Evolutionary conservation across 805 yeast genomes (phyloP).

Genomic region (Saccharomycopsis amapae): DNA sequence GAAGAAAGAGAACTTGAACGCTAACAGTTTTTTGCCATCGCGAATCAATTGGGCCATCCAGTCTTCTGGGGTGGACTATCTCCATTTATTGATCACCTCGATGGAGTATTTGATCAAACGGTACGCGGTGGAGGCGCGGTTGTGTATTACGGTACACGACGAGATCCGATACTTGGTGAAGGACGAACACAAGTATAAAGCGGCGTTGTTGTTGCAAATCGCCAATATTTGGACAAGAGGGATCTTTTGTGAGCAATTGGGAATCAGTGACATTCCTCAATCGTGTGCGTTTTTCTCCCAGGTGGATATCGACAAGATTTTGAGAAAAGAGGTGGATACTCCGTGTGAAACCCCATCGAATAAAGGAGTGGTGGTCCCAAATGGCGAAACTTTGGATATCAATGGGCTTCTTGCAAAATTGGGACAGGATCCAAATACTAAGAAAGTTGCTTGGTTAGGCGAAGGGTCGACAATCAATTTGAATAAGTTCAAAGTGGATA

Average conservation of each 20-base stretch:
- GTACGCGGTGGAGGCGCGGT: conserved; percentile 65
- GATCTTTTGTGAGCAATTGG: conserved; percentile 87
- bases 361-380: conserved; percentile 50
- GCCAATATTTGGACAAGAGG: conserved; percentile 95
- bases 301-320: conserved; percentile 80
- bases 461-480: conserved; percentile 10
- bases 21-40: conserved; percentile 71
- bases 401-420: conserved; percentile 37
- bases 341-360: conserved; percentile 91
- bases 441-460: conserved; percentile 4
- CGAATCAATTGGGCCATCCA: conserved; percentile 97
- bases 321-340: conserved; percentile 89
- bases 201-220: conserved; percentile 79
- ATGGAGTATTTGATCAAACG: conserved; percentile 74
- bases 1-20: conserved; percentile 53
- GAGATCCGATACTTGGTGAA: conserved; percentile 79
- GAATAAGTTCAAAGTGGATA: conserved; percentile 7
- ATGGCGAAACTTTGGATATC: conserved; percentile 75
- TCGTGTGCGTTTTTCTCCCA: conserved; percentile 93
- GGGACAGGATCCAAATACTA: neutral
- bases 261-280: conserved; percentile 84
- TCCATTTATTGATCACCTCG: conserved; percentile 75
- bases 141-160: conserved; percentile 88
- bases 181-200: conserved; percentile 65
- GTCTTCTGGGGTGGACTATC: conserved; percentile 94